Base-by-base conservation (phyloP, 176 grass and related monocot species). In the Lolium multiflorum region DNA sequence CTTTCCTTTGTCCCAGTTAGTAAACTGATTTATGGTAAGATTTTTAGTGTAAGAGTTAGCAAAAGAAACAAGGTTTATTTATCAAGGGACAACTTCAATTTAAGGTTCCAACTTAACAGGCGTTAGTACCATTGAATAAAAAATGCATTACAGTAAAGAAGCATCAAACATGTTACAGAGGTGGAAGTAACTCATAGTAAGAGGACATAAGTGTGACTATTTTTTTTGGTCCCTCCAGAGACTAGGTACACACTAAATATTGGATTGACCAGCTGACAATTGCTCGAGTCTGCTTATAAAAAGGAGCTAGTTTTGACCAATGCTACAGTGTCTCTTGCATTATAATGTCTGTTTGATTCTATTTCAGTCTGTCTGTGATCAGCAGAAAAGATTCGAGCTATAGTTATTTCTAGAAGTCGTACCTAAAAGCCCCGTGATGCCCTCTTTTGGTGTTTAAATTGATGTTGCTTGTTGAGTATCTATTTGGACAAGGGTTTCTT, bases 21-120 rank as follows among this genome's bases (percentile, higher is more conserved):
- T 60, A 84, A 88, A 8, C 58, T 80, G 65, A 15, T 72, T 77
- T 81, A 21, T 58, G 20, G 14, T 16, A 51, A 57, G 3, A 38
- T 7, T 55, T 56, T 2, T 11, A 48, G 35, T 50, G 46, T 28
- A 76, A 69, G 6, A 60, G 71, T 15, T 74, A 77, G 12, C 3
- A 65, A 9, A 26, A 50, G 3, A 51, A 70, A 35, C 1, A 80
- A 74, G 31, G 13, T 62, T 63, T 62, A 63, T 1, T 25, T 65
- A 74, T 74, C 46, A 74, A 8, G 28, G 28, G 44, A 73, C 43
- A 49, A 25, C 25, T n/a, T 49, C 43, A 73, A 15, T 22, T 73
- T 48, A 73, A 49, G 39, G 68, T 13, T 22, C 38, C 1, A 39
- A 78, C 7, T 44, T 79, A 61, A 28, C 9, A 47, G 46, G 46